A percentile compares a stretch with the other conserved stretches of the same genome.
Evolutionary conservation across 2,329 filamentous ascomycete species (phyloP).

Genomic region (Cladosporium velox): DNA sequence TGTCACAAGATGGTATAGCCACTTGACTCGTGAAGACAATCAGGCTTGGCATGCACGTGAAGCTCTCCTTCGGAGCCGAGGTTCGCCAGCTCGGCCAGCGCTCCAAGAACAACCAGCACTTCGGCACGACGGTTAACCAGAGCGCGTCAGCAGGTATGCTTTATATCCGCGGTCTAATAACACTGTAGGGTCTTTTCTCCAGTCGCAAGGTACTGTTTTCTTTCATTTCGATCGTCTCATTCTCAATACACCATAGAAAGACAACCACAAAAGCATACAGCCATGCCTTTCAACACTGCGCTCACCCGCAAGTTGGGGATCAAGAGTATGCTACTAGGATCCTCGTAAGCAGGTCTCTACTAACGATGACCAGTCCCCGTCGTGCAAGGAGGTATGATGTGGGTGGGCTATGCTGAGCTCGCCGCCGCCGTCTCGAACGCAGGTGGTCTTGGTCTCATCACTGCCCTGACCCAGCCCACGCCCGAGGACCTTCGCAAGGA

Average conservation of each 20-base stretch:
- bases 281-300: slow-evolving; percentile 66
- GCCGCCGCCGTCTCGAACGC: slow-evolving; percentile 76
- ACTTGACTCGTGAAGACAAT: neutral
- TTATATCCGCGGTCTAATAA: slow-evolving; percentile 6
- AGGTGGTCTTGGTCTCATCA: slow-evolving; percentile 81
- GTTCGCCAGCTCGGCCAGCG: neutral
- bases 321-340: slow-evolving; percentile 38
- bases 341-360: slow-evolving; percentile 9
- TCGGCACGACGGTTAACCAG: slow-evolving; percentile 20
- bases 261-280: slow-evolving; percentile 34
- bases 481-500: slow-evolving; percentile 91
- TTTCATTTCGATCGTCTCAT: neutral
- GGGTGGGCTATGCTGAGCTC: slow-evolving; percentile 78
- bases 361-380: slow-evolving; percentile 62
- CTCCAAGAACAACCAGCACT: neutral
- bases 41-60: slow-evolving; percentile 12
- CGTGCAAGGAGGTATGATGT: slow-evolving; percentile 86
- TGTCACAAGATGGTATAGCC: neutral
- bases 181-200: neutral
- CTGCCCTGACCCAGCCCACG: slow-evolving; percentile 86
- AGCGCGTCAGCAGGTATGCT: slow-evolving; percentile 17
- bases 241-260: slow-evolving; percentile 14
- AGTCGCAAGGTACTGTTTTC: neutral
- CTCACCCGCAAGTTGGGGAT: slow-evolving; percentile 64
- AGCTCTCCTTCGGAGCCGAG: slow-evolving; percentile 6